Evolutionary conservation across 768 basidiomycete genomes (phyloP).

Genomic region (Tricholoma flavovirens): DNA sequence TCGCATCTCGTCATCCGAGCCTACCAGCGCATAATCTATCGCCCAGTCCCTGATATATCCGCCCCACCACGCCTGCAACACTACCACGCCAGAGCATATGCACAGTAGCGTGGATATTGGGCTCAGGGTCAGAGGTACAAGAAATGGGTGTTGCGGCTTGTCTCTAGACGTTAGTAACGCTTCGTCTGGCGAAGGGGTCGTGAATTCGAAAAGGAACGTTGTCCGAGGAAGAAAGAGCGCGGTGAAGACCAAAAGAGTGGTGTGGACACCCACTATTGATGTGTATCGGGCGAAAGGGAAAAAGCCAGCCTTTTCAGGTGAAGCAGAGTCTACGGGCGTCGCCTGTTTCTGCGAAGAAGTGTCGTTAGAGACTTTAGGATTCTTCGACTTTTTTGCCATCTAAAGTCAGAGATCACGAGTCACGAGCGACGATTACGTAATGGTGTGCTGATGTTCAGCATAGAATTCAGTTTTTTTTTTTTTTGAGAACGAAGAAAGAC

Average conservation of each 20-base stretch:
- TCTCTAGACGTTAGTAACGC: slow-evolving; percentile 40
- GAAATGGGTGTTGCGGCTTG: slow-evolving; percentile 65
- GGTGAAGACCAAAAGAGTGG: slow-evolving; percentile 57
- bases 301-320: slow-evolving; percentile 2
- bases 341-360: neutral
- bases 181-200: slow-evolving; percentile 24
- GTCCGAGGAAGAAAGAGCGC: slow-evolving; percentile 69
- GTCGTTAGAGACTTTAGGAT: neutral
- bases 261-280: slow-evolving; percentile 63
- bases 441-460: neutral
- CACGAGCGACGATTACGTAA: neutral
- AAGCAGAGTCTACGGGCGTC: neutral
- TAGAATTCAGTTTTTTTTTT: neutral
- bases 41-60: slow-evolving; percentile 59
- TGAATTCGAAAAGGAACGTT: slow-evolving; percentile 36
- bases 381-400: slow-evolving; percentile 5
- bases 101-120: slow-evolving; percentile 55
- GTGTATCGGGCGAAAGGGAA: slow-evolving; percentile 46
- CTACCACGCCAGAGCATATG: slow-evolving; percentile 44
- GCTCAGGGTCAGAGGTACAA: slow-evolving; percentile 57
- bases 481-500: neutral
- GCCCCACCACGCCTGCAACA: slow-evolving; percentile 70
- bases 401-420: neutral
- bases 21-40: slow-evolving; percentile 34
- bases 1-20: slow-evolving; percentile 36